A percentile compares a stretch with the other conserved stretches of the same genome.
phyloP scores from a whole-genome alignment of 495 filamentous ascomycete species.

The Hypoxylon subgilvum region DNA sequence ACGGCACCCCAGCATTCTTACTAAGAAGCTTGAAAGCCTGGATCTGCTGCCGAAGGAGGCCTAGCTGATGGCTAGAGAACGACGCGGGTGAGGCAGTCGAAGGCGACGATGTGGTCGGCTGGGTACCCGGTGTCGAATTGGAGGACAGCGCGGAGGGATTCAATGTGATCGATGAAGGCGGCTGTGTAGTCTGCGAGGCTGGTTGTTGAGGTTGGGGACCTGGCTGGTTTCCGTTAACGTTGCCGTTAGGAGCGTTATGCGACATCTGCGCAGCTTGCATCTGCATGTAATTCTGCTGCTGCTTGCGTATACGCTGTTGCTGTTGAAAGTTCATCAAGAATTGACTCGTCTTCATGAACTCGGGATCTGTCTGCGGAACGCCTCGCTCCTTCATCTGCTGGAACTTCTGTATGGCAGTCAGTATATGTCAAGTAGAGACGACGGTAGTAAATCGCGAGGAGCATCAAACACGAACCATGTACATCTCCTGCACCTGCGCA shows the following conservation, averaged over 20 bases:
- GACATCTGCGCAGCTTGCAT: conserved; percentile 44
- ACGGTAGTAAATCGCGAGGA: neutral
- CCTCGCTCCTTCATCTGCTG: conserved; percentile 80
- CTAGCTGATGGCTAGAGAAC: conserved; percentile 74
- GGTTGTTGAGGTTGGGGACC: conserved; percentile 44
- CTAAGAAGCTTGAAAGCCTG: conserved; percentile 79
- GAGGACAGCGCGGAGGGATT: conserved; percentile 46
- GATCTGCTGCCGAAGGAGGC: conserved; percentile 76
- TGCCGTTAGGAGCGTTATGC: conserved; percentile 52
- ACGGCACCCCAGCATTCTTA: conserved; percentile 78
- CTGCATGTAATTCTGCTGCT: conserved; percentile 50
- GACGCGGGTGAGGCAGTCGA: conserved; percentile 53
- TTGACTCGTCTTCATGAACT: conserved; percentile 74
- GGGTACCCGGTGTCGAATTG: conserved; percentile 36
- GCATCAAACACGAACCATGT: conserved; percentile 55
- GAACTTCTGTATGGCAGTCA: conserved; percentile 67
- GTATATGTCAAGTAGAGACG: conserved; percentile 19
- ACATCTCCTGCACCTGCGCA: conserved; percentile 67
- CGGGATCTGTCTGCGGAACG: conserved; percentile 75
- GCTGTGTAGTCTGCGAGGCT: conserved; percentile 41
- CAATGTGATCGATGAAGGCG: conserved; percentile 38
- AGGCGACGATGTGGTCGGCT: conserved; percentile 44
- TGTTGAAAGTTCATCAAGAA: conserved; percentile 71
- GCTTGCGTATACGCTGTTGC: conserved; percentile 60
- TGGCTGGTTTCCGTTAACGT: conserved; percentile 52